Conservation (phyloP, 345 rosid genomes). For the Linum tenue region DNA sequence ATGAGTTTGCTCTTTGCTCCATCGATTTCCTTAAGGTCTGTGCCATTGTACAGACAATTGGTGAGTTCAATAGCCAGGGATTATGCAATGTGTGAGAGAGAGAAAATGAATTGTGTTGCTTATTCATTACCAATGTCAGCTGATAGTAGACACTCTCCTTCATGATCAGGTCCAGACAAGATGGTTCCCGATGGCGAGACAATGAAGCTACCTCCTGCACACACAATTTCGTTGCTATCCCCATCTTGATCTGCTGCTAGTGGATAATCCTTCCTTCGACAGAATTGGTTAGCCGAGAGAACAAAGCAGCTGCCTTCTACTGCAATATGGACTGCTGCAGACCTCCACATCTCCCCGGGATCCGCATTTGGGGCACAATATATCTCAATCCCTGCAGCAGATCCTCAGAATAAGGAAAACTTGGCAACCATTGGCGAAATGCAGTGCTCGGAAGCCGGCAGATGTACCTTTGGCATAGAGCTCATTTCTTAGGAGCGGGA, state of each 20-base stretch:
- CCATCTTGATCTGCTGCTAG: background rate
- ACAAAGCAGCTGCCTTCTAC: conserved; percentile 26
- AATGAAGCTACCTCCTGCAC: conserved; percentile 21
- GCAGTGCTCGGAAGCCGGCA: background rate
- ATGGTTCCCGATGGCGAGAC: conserved; percentile 17
- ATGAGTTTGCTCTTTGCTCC: conserved; percentile 7
- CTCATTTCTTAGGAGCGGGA: conserved; percentile 15
- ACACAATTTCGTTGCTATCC: background rate
- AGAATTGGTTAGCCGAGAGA: conserved; percentile 21
- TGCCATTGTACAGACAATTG: background rate
- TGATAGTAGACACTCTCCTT: conserved; percentile 19
- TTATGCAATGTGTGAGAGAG: no score
- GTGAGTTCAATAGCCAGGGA: no score
- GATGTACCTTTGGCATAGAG: conserved; percentile 18
- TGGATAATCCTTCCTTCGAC: conserved; percentile 11
- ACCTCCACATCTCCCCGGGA: conserved; percentile 13
- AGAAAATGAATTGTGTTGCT: background rate
- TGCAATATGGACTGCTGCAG: conserved; percentile 16
- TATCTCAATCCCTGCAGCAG: conserved; percentile 19
- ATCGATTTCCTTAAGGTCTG: conserved; percentile 13
- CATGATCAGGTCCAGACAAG: conserved; percentile 19
- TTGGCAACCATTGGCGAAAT: background rate
- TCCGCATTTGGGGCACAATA: conserved; percentile 23
- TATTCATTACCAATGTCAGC: conserved; percentile 13
- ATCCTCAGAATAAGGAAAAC: background rate